Conservation (phyloP, 2,329 filamentous ascomycete species). For the Penicillium psychrosexuale region DNA sequence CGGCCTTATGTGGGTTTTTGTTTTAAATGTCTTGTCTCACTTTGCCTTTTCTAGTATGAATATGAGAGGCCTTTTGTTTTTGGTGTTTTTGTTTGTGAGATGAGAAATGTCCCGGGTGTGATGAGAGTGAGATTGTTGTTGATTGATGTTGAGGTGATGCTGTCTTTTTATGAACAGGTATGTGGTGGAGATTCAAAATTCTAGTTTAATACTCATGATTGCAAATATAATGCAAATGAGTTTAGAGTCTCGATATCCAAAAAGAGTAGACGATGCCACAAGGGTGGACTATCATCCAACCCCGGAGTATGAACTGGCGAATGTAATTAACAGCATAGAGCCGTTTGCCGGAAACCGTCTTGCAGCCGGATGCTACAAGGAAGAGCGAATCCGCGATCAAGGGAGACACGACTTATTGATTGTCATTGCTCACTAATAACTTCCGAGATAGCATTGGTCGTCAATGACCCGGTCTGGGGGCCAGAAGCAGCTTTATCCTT, state of each 20-base stretch:
- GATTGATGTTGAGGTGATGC: background rate
- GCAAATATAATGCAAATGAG: background rate
- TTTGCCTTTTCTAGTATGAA: background rate
- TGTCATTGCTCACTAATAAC: constrained; percentile 32
- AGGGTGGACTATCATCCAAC: background rate
- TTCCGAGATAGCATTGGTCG: constrained; percentile 31
- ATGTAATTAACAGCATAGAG: background rate
- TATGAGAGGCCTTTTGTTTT: background rate
- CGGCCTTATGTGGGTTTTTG: background rate
- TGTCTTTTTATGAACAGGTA: background rate
- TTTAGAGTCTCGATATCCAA: background rate
- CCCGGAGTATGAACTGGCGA: background rate
- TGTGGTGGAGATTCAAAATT: background rate
- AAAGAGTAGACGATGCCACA: background rate
- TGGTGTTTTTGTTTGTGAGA: background rate
- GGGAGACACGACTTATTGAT: background rate
- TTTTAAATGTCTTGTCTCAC: background rate
- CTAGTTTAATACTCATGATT: background rate
- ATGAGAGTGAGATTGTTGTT: background rate
- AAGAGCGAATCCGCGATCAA: background rate
- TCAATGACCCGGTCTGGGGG: constrained; percentile 16
- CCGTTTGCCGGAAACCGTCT: background rate
- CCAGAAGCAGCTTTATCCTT: constrained; percentile 9
- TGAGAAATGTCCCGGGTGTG: background rate
- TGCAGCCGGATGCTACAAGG: background rate